Evolutionary conservation across 83 land plant species (phyloP).

Genomic region (Picea abies): DNA sequence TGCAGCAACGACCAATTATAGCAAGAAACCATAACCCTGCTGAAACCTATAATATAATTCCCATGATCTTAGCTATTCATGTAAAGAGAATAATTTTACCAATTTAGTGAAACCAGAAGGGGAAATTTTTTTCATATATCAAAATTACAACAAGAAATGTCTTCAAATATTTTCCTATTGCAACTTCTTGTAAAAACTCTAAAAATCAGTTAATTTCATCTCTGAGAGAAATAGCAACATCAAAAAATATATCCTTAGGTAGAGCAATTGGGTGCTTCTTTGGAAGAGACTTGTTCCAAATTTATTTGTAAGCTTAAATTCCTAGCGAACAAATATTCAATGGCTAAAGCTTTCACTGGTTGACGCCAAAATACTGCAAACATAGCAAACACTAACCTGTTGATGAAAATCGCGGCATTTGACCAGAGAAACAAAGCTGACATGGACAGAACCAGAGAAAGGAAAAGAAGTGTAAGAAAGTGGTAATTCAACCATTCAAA

Average conservation of each 20-base stretch:
- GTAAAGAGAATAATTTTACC: not conserved
- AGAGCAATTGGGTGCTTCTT: not conserved
- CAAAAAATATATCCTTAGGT: conserved; percentile 63
- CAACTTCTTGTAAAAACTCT: conserved; percentile 61
- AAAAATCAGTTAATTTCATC: conserved; percentile 56
- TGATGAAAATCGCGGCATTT: conserved; percentile 53
- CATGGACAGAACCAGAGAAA: conserved; percentile 8
- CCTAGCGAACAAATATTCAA: no score
- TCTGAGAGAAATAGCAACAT: conserved; percentile 40
- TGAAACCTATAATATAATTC: conserved; percentile 36
- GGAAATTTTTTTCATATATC: not conserved
- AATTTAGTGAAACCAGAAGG: not conserved
- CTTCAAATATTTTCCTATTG: conserved; percentile 60
- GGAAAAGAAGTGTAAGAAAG: no score
- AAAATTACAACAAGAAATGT: conserved; percentile 56
- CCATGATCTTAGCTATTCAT: not conserved
- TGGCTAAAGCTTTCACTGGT: no score
- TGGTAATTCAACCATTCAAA: no score
- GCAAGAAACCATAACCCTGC: conserved; percentile 52
- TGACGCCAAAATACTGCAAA: no score
- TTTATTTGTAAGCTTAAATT: not conserved
- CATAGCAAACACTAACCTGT: conserved; percentile 41
- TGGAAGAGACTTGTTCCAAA: conserved; percentile 39
- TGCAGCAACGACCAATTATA: conserved; percentile 68
- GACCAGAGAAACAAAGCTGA: conserved; percentile 84